phyloP scores from a whole-genome alignment of 106 monocot species.

The Apostasia shenzhenica region DNA sequence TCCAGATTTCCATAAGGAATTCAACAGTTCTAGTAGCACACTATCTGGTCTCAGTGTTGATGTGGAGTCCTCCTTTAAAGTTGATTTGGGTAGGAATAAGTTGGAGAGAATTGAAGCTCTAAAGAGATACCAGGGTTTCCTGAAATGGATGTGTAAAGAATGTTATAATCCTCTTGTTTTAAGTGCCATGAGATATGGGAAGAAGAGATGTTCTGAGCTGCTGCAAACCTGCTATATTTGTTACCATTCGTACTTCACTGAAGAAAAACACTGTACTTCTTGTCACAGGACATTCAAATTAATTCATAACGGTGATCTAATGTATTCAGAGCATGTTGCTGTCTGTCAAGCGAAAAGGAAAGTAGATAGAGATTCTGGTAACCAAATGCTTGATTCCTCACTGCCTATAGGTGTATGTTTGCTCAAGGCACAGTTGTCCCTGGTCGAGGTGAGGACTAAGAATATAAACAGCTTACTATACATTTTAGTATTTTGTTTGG shows the following conservation, averaged over 20 bases:
- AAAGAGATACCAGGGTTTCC: slow-evolving; percentile 57
- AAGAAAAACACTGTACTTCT: slow-evolving; percentile 77
- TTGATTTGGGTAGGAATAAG: slow-evolving; percentile 65
- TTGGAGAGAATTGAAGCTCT: slow-evolving; percentile 44
- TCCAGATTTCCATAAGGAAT: slow-evolving; percentile 28
- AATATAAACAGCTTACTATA: not conserved
- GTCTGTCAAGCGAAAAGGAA: slow-evolving; percentile 48
- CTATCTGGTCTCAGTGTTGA: slow-evolving; percentile 35
- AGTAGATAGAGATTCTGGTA: slow-evolving; percentile 40
- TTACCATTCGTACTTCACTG: slow-evolving; percentile 50
- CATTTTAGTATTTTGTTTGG: not conserved
- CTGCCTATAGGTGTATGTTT: slow-evolving; percentile 49
- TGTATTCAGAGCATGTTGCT: slow-evolving; percentile 48
- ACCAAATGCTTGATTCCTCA: slow-evolving; percentile 32
- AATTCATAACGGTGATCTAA: slow-evolving; percentile 36
- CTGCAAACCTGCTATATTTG: slow-evolving; percentile 51
- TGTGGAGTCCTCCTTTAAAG: slow-evolving; percentile 48
- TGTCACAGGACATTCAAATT: slow-evolving; percentile 71
- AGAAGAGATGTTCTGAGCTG: slow-evolving; percentile 61
- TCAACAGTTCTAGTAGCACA: slow-evolving; percentile 57
- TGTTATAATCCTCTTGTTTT: slow-evolving; percentile 39
- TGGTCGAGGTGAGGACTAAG: slow-evolving; percentile 49
- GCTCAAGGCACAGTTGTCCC: slow-evolving; percentile 58
- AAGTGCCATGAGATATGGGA: slow-evolving; percentile 73
- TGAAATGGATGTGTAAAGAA: slow-evolving; percentile 81